phyloP scores from a whole-genome alignment of 192 early-diverging fungal genomes.

The Coemansia sp. region DNA sequence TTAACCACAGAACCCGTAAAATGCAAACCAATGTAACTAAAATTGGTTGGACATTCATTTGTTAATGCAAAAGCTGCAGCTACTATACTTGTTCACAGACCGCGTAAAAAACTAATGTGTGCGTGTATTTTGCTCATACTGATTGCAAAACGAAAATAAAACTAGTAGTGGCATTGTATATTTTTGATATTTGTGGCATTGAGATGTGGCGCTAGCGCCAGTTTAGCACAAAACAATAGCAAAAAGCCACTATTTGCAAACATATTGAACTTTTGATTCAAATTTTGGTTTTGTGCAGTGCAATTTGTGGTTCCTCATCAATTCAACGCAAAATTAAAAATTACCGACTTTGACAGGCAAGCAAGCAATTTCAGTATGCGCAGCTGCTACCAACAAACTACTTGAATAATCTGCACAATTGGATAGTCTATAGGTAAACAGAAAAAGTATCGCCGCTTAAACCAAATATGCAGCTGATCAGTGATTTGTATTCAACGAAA shows the following conservation, averaged over 20 bases:
- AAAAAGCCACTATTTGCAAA: conserved; percentile 7
- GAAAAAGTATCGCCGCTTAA: neutral
- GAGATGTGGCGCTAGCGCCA: conserved; percentile 1
- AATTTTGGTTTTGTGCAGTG: neutral
- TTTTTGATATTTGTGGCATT: neutral
- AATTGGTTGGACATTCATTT: conserved; percentile 6
- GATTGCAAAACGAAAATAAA: neutral
- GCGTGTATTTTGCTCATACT: conserved; percentile 4
- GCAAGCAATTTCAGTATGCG: neutral
- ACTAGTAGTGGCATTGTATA: neutral
- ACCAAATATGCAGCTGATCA: neutral
- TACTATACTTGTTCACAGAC: conserved; percentile 1
- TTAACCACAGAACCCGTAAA: neutral
- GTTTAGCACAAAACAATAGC: neutral
- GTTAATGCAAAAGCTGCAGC: conserved; percentile 3
- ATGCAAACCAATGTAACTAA: conserved; percentile 11
- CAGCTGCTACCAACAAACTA: neutral
- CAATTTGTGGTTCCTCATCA: neutral
- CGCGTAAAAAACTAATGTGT: conserved; percentile 1
- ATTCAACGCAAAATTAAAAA: neutral
- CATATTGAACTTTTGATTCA: neutral
- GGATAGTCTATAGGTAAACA: neutral
- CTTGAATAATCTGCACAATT: neutral
- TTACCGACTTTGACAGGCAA: neutral
- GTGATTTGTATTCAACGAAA: neutral